These are phyloP conservation scores for Starmerella stellata DNA, from an alignment of 805 yeast species.

Conservation along the genomic window DNA sequence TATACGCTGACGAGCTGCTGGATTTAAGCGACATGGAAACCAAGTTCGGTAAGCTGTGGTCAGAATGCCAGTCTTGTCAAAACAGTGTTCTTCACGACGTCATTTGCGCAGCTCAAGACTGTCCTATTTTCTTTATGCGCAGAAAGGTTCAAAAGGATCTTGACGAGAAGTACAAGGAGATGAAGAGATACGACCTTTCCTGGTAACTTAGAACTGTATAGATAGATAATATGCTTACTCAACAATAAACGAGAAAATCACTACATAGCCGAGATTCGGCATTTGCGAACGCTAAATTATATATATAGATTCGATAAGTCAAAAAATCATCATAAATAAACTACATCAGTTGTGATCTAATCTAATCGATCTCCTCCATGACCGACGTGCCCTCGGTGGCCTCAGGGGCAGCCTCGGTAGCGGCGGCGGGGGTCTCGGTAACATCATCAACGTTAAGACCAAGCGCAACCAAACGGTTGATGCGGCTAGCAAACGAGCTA, in stretches of 20 bases:
- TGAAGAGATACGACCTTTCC: conserved; percentile 44
- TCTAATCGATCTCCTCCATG: conserved; percentile 97
- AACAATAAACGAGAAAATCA: neutral
- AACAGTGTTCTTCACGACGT: conserved; percentile 94
- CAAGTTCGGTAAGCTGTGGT: conserved; percentile 81
- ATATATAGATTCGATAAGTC: too few relatives aligned
- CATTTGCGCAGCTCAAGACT: conserved; percentile 82
- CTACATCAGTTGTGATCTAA: too few relatives aligned
- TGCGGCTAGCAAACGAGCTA: conserved; percentile 89
- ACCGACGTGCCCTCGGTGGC: conserved; percentile 56
- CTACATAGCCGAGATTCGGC: neutral
- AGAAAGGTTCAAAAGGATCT: conserved; percentile 67
- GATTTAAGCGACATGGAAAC: conserved; percentile 64
- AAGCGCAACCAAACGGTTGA: conserved; percentile 91
- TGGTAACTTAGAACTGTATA: too few relatives aligned
- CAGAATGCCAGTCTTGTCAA: conserved; percentile 95
- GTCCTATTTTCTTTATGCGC: conserved; percentile 96
- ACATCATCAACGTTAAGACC: conserved; percentile 87
- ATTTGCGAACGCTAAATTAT: too few relatives aligned
- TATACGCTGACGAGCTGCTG: conserved; percentile 66
- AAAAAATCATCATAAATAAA: too few relatives aligned
- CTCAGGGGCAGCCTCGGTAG: conserved; percentile 26
- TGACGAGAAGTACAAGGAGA: conserved; percentile 36
- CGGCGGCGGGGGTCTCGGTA: conserved; percentile 27
- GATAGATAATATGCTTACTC: neutral